These are phyloP conservation scores for Sugiyamaella boreocaroliniensis DNA, from an alignment of 805 yeast species.

Conservation along the genomic window DNA sequence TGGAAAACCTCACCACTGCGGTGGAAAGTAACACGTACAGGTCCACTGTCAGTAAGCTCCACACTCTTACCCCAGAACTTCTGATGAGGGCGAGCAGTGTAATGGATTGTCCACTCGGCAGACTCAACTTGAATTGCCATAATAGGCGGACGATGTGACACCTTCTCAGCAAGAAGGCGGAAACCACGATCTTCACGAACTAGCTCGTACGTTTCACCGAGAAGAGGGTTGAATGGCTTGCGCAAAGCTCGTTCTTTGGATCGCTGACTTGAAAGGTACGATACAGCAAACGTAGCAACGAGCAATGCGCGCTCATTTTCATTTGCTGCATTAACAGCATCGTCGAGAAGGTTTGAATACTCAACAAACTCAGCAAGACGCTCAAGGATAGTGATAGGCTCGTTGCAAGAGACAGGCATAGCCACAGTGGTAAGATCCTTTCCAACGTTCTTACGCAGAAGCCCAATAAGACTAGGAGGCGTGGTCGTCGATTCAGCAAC, in stretches of 20 bases:
- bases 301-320: constrained; percentile 56
- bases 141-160: constrained; percentile 78
- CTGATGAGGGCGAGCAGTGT: constrained; percentile 49
- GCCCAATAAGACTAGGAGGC: constrained; percentile 78
- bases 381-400: constrained; percentile 80
- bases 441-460: constrained; percentile 85
- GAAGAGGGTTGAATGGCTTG: constrained; percentile 90
- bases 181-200: constrained; percentile 78
- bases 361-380: constrained; percentile 75
- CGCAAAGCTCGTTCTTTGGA: constrained; percentile 69
- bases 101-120: constrained; percentile 47
- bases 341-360: constrained; percentile 58
- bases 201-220: constrained; percentile 89
- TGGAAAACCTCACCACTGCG: constrained; percentile 61
- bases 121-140: constrained; percentile 78
- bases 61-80: constrained; percentile 94
- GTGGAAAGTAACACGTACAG: constrained; percentile 48
- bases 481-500: constrained; percentile 48
- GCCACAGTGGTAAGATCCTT: constrained; percentile 74
- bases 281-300: constrained; percentile 77
- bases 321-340: constrained; percentile 46
- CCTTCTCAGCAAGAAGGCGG: constrained; percentile 76
- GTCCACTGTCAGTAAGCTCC: constrained; percentile 74
- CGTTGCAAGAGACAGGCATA: constrained; percentile 93
- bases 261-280: constrained; percentile 63